phyloP scores from a whole-genome alignment of 768 basidiomycete species.

The Phaeolepiota aurea region DNA sequence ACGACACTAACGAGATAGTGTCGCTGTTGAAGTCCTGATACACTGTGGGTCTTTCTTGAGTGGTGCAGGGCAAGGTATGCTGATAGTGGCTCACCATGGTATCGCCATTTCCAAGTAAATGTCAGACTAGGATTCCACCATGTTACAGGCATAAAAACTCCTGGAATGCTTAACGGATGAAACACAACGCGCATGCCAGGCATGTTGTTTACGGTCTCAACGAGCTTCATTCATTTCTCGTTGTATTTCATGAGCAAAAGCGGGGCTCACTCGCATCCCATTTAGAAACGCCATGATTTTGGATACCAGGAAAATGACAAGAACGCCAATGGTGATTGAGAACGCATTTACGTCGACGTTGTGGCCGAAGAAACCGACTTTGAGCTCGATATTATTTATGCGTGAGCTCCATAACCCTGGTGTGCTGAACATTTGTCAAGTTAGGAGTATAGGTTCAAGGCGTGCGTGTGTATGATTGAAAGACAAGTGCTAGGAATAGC shows the following conservation, averaged over 20 bases:
- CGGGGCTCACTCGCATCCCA: background rate
- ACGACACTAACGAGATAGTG: slow-evolving; percentile 14
- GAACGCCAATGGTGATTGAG: slow-evolving; percentile 5
- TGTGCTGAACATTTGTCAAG: no score
- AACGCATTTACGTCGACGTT: background rate
- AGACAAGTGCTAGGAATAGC: no score
- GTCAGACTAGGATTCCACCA: slow-evolving; percentile 18
- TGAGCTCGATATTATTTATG: background rate
- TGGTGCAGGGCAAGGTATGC: no score
- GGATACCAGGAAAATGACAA: slow-evolving; percentile 4
- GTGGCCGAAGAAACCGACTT: slow-evolving; percentile 1
- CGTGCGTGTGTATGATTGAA: no score
- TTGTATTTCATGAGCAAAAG: background rate
- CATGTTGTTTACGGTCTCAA: slow-evolving; percentile 12
- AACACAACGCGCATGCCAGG: slow-evolving; percentile 18
- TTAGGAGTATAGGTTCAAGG: no score
- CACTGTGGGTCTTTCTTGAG: no score
- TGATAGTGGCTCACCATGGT: slow-evolving; percentile 10
- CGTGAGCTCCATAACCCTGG: no score
- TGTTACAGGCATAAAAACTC: slow-evolving; percentile 15
- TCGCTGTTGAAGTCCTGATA: slow-evolving; percentile 8
- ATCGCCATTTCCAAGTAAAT: slow-evolving; percentile 17
- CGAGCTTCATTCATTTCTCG: background rate
- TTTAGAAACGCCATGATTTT: slow-evolving; percentile 5
- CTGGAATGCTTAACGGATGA: slow-evolving; percentile 17